Base-by-base conservation (phyloP, 192 early-diverging fungal species). In the Pilaira anomala region DNA sequence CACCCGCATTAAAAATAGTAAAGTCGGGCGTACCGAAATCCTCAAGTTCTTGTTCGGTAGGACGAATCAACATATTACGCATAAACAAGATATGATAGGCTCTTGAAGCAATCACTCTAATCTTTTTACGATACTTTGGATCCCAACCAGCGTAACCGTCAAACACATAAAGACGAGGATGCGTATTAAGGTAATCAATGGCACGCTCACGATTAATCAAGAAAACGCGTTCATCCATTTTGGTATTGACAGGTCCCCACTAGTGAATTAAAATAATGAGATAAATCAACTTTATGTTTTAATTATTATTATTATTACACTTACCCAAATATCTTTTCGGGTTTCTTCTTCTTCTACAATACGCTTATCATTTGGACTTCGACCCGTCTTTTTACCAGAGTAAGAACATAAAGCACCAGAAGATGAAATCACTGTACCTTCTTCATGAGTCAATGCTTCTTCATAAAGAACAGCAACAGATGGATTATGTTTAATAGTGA, bases 91-190 rank as follows among this genome's bases (percentile, higher is more conserved):
- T 85, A 74, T 98, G 94, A 82, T 98, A 97, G 33, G 96, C 94
- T 64, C 93, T 88, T 22, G 94, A 88, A 66, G 92, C 93, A 70
- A 98, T 87, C 9, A 96, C 86, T 56, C 96, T 90, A 51, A 98
- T 89, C 84, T 98, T 98, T 78, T 95, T 92, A 62, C 95, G 87
- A 83, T 97, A 92, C 82, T 93, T 93, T 66, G 93, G 90, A 74
- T 98, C 96, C 96, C 96, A 98, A 13, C 96, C 96, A 55, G 96
- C 96, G 69, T 78, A 98, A 11, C 93, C 96, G 77, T 98, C 96
- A 78, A 98, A 92, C 61, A 98, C 93, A 69, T 95, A 95, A 48
- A 97, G 85, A 61, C 91, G 88, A 48, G 85, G 80, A 65, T 91
- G 90, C 45, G 94, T 95, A 82, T 98, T 98, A 58, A 98, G 79